Evolutionary conservation across 352 stramenopile genomes (phyloP).

Genomic region (Globisporangium heterothallicum): DNA sequence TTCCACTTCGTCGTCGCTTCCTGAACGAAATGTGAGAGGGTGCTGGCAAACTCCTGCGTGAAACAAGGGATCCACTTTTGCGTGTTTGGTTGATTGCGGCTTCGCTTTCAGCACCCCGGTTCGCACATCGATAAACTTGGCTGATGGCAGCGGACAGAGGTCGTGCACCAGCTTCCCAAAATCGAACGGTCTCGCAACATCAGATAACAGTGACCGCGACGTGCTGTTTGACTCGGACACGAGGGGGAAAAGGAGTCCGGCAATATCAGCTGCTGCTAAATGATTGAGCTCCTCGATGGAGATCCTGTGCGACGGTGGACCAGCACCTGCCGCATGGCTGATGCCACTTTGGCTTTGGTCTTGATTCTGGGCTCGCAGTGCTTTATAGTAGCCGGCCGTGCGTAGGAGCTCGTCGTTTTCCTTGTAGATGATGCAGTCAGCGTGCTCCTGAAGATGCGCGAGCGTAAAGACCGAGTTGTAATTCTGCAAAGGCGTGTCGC

Average conservation of each 20-base stretch:
- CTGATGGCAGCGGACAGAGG: slow-evolving; percentile 44
- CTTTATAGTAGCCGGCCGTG: slow-evolving; percentile 51
- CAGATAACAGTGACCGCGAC: neutral
- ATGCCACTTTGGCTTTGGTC: neutral
- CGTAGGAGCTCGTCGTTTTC: slow-evolving; percentile 82
- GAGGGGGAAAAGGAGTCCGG: slow-evolving; percentile 52
- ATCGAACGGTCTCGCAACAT: slow-evolving; percentile 30
- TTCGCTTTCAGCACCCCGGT: slow-evolving; percentile 3
- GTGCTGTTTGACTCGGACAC: neutral
- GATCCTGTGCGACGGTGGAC: slow-evolving; percentile 15
- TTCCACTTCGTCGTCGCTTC: slow-evolving; percentile 1
- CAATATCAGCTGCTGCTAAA: slow-evolving; percentile 48
- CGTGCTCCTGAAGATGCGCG: slow-evolving; percentile 54
- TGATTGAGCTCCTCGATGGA: slow-evolving; percentile 60
- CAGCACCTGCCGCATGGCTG: neutral
- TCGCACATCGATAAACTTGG: slow-evolving; percentile 64
- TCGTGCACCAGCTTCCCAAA: slow-evolving; percentile 53
- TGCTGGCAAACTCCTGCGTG: slow-evolving; percentile 8
- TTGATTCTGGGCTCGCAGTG: slow-evolving; percentile 3
- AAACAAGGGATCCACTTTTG: slow-evolving; percentile 6
- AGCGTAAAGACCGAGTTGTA: slow-evolving; percentile 83
- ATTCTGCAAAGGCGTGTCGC: slow-evolving; percentile 80
- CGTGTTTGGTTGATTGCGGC: neutral
- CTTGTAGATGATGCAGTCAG: slow-evolving; percentile 79
- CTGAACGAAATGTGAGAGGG: neutral